Conservation (phyloP, 108 stramenopile genomes). For the Skeletonema potamos region DNA sequence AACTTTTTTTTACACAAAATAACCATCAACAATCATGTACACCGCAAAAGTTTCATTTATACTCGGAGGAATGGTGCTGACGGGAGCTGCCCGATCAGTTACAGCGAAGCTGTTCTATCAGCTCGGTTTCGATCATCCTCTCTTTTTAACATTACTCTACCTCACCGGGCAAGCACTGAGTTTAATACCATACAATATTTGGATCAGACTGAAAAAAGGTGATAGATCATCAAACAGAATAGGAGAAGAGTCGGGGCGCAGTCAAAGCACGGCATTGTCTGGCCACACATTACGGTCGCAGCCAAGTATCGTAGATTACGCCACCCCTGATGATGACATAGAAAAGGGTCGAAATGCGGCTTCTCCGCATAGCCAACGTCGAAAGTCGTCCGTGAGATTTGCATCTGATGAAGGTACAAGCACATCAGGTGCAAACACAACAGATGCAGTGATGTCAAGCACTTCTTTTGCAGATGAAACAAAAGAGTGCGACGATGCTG, state of each 20-base stretch:
- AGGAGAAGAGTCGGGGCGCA: too few species aligned
- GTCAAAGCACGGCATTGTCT: not conserved
- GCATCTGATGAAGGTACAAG: not conserved
- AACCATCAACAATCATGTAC: slow-evolving; percentile 7
- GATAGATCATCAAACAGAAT: not conserved
- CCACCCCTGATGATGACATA: not conserved
- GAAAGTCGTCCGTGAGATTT: not conserved
- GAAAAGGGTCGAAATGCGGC: not conserved
- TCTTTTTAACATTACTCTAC: slow-evolving; percentile 37
- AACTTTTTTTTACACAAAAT: too few species aligned
- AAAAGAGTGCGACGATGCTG: not conserved
- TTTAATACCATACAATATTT: slow-evolving; percentile 12
- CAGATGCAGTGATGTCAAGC: not conserved
- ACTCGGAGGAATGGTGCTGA: slow-evolving; percentile 29
- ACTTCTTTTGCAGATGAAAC: not conserved
- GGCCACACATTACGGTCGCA: too few species aligned
- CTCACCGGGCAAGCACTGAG: slow-evolving; percentile 31
- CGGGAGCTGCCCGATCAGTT: slow-evolving; percentile 21
- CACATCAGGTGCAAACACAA: too few species aligned
- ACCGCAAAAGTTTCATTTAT: slow-evolving; percentile 10
- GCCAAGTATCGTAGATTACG: not conserved
- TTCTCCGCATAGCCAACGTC: not conserved
- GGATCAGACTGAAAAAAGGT: not conserved
- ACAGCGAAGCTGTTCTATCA: slow-evolving; percentile 36
- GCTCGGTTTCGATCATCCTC: slow-evolving; percentile 31